Evolutionary conservation across 176 grass and related monocot species (phyloP).

Genomic region (Juncus inflexus): DNA sequence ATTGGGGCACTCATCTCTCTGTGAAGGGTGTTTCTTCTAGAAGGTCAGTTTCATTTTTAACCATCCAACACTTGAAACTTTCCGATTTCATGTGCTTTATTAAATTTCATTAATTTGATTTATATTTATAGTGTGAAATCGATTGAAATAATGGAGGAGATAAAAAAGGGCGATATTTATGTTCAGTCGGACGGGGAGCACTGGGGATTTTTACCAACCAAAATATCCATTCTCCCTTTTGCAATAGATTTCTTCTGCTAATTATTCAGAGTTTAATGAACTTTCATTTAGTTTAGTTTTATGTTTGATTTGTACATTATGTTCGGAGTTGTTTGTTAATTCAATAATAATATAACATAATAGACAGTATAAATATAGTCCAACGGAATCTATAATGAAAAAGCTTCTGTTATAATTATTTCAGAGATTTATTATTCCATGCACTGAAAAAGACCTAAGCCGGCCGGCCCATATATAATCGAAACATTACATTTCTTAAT

Average conservation of each 20-base stretch:
- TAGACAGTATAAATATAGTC: not conserved
- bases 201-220: conserved; percentile 74
- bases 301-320: too few species aligned
- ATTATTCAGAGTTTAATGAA: not conserved
- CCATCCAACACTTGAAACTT: not conserved
- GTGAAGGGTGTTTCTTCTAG: conserved; percentile 59
- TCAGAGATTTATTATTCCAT: too few species aligned
- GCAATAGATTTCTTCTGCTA: conserved; percentile 76
- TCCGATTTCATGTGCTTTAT: not conserved
- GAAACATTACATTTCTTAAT: too few species aligned
- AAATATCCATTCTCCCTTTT: conserved; percentile 62
- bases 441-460: not conserved
- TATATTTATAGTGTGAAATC: conserved; percentile 53
- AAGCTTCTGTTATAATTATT: too few species aligned
- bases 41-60: conserved; percentile 37
- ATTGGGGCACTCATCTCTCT: conserved; percentile 68
- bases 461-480: not conserved
- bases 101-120: conserved; percentile 10
- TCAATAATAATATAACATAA: too few species aligned
- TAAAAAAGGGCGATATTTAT: conserved; percentile 42
- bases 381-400: too few species aligned
- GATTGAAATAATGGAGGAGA: conserved; percentile 69
- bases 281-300: too few species aligned
- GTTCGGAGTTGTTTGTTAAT: too few species aligned
- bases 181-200: conserved; percentile 90